Base-by-base conservation (phyloP, 2,329 filamentous ascomycete genomes). In the Fusarium setosum region DNA sequence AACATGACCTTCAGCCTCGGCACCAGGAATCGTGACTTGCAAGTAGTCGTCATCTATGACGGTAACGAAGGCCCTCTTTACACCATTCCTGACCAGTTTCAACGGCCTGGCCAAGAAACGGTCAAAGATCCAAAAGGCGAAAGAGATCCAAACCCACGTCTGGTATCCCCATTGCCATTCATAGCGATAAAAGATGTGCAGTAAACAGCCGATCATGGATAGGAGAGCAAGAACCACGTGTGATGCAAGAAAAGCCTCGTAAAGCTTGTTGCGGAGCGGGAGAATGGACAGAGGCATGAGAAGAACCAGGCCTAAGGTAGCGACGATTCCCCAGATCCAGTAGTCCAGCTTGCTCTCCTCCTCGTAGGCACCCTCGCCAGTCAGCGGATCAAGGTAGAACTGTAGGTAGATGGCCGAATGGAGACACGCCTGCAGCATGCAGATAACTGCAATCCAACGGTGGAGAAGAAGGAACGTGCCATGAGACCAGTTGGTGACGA, bases 401-500 rank as follows among this genome's bases (percentile, higher is more conserved):
- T 32, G 26, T 2, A 48, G 13, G 17, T 32, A 23, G 17, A 48
- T 48, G 18, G 29, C 29, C 10, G 77, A 79, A 72, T 86, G 84
- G 0, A 85, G 29, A 15, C 79, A 68, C 4, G 78, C 80, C 45
- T 86, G 77, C 1, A 84, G 37, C 2, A 77, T 76, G 40, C 74
- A 78, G 11, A 85, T 72, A 32, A 76, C 68, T 2, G 81, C 82
- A 4, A 82, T 72, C 80, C 81, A 84, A n/a, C 82, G 80, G 67
- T 86, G 83, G 0, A 84, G 70, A 2, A 84, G 67, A 7, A 84
- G 54, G 61, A 75, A 84, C 2, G 83, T 85, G 2, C 76, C 75
- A 56, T 83, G 79, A 1, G 75, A 78, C 81, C 82, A 85, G 61
- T 81, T 76, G 0, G 83, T 84, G 4, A 83, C 40, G 74, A 76